phyloP scores from a whole-genome alignment of 1,284 basidiomycete genomes.

The Filobasidium uniguttulatum region DNA sequence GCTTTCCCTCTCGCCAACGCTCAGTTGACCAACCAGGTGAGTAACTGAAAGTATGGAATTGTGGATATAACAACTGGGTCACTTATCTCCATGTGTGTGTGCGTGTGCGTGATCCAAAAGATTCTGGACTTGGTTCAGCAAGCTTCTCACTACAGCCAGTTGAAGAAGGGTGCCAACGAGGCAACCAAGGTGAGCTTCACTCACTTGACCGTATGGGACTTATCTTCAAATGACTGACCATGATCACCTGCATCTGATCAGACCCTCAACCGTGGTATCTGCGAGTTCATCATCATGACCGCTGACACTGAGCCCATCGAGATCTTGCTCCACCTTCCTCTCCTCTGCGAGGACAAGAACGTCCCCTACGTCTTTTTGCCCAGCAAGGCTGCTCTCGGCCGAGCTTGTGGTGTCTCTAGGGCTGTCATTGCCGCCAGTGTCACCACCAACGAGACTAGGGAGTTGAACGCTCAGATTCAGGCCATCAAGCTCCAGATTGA shows the following conservation, averaged over 20 bases:
- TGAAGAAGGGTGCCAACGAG: conserved; percentile 72
- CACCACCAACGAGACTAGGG: conserved; percentile 88
- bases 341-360: conserved; percentile 99
- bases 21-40: conserved; percentile 81
- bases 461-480: conserved; percentile 79
- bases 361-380: conserved; percentile 93
- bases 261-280: conserved; percentile 96
- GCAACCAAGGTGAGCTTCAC: conserved; percentile 50
- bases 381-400: conserved; percentile 83
- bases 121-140: conserved; percentile 82
- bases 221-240: background rate
- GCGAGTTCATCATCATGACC: conserved; percentile 96
- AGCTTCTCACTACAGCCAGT: conserved; percentile 82
- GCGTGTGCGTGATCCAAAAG: background rate
- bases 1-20: conserved; percentile 89
- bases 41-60: conserved; percentile 28
- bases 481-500: conserved; percentile 78
- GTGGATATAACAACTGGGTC: background rate
- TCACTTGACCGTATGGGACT: background rate
- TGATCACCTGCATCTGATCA: background rate
- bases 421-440: conserved; percentile 92
- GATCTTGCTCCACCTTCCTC: conserved; percentile 90
- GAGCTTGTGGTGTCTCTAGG: conserved; percentile 89
- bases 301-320: conserved; percentile 94
- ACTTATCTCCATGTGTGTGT: background rate